Evolutionary conservation across 2,329 filamentous ascomycete species (phyloP).

Genomic region (Paracorniculantispora psalliotae): DNA sequence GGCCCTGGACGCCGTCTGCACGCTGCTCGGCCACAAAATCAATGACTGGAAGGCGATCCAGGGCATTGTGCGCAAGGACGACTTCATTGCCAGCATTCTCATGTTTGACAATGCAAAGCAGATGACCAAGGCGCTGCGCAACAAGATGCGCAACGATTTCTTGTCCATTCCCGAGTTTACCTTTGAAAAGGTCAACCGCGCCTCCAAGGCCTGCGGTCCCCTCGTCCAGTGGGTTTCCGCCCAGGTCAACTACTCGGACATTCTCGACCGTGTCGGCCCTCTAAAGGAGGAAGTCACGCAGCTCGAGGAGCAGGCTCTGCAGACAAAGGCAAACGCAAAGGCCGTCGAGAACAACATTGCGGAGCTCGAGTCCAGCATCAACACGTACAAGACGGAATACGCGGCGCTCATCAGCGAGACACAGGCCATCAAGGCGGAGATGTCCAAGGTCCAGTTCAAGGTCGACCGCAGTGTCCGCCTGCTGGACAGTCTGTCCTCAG

Average conservation of each 20-base stretch:
- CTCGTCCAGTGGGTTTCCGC: slow-evolving; percentile 96
- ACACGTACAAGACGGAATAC: slow-evolving; percentile 93
- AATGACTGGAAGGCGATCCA: slow-evolving; percentile 90
- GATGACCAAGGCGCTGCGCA: slow-evolving; percentile 78
- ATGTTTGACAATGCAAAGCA: slow-evolving; percentile 93
- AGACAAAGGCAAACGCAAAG: slow-evolving; percentile 90
- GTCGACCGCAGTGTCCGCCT: slow-evolving; percentile 93
- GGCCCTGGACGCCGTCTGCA: slow-evolving; percentile 93
- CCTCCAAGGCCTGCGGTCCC: slow-evolving; percentile 93
- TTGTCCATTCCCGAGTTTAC: slow-evolving; percentile 93
- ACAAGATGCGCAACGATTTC: slow-evolving; percentile 90
- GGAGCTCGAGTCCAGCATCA: slow-evolving; percentile 83
- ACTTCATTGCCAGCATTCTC: slow-evolving; percentile 97
- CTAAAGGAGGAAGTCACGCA: slow-evolving; percentile 82
- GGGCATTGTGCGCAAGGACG: slow-evolving; percentile 80
- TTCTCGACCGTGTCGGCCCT: slow-evolving; percentile 88
- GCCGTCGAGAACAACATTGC: slow-evolving; percentile 85
- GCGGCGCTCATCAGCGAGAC: slow-evolving; percentile 94
- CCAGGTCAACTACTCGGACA: slow-evolving; percentile 97
- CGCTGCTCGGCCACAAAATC: slow-evolving; percentile 83
- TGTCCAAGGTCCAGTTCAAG: slow-evolving; percentile 95
- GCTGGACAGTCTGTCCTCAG: slow-evolving; percentile 90
- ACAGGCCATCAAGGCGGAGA: slow-evolving; percentile 93
- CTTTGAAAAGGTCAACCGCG: slow-evolving; percentile 91
- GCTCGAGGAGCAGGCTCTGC: slow-evolving; percentile 80